These are phyloP conservation scores for Telopea speciosissima DNA, from an alignment of 177 flowering plant genomes.

Conservation along the genomic window DNA sequence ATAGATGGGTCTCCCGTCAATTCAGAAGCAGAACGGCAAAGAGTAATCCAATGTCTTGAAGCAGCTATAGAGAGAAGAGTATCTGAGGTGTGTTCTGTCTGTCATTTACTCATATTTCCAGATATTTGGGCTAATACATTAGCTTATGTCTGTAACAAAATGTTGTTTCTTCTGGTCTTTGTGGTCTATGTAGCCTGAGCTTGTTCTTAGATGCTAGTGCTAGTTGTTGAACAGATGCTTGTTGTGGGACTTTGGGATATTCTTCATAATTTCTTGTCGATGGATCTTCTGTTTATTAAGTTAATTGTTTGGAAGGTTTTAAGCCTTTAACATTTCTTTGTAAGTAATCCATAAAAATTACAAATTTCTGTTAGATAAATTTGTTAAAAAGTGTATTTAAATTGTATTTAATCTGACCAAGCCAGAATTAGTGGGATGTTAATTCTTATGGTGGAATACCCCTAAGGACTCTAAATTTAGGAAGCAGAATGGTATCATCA, in stretches of 20 bases:
- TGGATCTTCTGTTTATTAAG: too few relatives aligned
- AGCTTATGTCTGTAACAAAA: background rate
- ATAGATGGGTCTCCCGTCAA: conserved; percentile 76
- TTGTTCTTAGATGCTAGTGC: background rate
- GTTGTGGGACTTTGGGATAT: background rate
- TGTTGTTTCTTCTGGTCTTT: background rate
- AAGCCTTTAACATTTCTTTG: too few relatives aligned
- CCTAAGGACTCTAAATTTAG: background rate
- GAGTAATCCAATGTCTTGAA: conserved; percentile 81
- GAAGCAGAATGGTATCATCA: background rate
- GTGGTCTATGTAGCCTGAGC: background rate
- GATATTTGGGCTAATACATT: background rate
- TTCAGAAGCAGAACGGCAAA: conserved; percentile 76
- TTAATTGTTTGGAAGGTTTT: too few relatives aligned
- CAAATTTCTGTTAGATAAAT: too few relatives aligned
- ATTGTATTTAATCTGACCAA: background rate
- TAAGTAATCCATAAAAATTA: too few relatives aligned
- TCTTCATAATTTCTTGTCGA: too few relatives aligned
- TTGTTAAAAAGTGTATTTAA: background rate
- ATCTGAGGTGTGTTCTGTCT: conserved; percentile 48
- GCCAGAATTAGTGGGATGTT: background rate
- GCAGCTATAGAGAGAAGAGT: conserved; percentile 96
- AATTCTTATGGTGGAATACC: background rate
- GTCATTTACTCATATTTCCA: background rate
- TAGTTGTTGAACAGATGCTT: too few relatives aligned